A percentile compares a stretch with the other conserved stretches of the same genome.
Evolutionary conservation across 1,284 basidiomycete genomes (phyloP).

Genomic region (Calocybe gambosa): DNA sequence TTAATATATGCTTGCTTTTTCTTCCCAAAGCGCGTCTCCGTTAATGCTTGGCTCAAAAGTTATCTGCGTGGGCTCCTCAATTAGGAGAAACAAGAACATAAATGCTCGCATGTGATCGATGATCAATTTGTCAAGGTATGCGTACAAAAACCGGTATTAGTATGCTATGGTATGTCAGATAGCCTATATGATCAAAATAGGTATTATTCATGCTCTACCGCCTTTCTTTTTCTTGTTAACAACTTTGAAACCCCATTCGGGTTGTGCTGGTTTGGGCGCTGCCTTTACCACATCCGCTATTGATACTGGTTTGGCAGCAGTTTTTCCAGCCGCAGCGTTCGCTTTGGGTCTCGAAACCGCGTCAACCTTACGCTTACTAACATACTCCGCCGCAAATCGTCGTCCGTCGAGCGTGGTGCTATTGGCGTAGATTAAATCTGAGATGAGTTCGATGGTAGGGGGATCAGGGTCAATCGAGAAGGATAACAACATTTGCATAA

Average conservation of each 20-base stretch:
- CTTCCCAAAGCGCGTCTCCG: too few relatives aligned
- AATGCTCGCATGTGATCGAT: neutral
- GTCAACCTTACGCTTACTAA: constrained; percentile 80
- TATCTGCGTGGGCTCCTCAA: too few relatives aligned
- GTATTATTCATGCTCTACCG: constrained; percentile 30
- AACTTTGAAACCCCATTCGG: constrained; percentile 85
- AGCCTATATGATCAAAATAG: neutral
- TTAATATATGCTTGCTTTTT: too few relatives aligned
- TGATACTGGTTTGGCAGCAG: constrained; percentile 51
- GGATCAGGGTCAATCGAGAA: constrained; percentile 87
- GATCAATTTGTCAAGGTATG: neutral
- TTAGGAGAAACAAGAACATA: too few relatives aligned
- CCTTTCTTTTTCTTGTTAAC: constrained; percentile 93
- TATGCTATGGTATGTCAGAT: constrained; percentile 14
- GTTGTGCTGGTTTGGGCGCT: constrained; percentile 69
- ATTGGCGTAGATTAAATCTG: constrained; percentile 89
- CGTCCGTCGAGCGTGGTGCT: constrained; percentile 93
- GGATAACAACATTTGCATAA: constrained; percentile 84
- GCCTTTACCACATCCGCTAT: constrained; percentile 88
- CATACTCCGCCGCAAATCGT: constrained; percentile 89
- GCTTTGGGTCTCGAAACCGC: constrained; percentile 47
- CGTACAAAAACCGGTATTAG: constrained; percentile 16
- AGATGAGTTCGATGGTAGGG: constrained; percentile 82
- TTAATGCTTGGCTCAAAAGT: too few relatives aligned
- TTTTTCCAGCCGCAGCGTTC: constrained; percentile 29